Conservation (phyloP, 768 basidiomycete species). For the Amanita polypyramis region DNA sequence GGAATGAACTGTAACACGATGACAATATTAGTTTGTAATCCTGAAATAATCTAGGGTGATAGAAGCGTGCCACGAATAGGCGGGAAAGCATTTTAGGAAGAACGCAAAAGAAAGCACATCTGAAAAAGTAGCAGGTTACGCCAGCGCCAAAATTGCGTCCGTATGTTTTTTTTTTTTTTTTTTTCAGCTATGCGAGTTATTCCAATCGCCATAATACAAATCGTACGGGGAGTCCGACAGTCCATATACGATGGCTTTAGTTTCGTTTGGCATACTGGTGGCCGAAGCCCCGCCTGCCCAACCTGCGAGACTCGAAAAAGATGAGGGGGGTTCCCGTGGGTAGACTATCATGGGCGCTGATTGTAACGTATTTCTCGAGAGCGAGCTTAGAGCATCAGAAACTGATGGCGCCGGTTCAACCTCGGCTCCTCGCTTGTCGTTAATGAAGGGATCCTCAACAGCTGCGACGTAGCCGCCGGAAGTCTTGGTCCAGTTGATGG, state of each 20-base stretch:
- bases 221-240: neutral
- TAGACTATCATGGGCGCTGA: neutral
- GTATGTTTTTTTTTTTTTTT: neutral
- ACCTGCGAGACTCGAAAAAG: constrained; percentile 7
- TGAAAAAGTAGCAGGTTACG: neutral
- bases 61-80: neutral
- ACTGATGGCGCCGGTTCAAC: neutral
- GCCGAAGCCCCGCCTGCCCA: constrained; percentile 2
- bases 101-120: neutral
- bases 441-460: neutral
- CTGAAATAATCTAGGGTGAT: neutral
- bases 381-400: neutral
- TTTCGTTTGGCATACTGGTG: neutral
- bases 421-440: neutral
- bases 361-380: neutral
- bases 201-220: constrained; percentile 4
- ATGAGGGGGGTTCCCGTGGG: neutral
- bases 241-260: neutral
- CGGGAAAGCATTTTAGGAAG: neutral
- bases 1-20: neutral
- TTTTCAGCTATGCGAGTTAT: neutral
- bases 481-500: constrained; percentile 4
- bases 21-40: neutral
- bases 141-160: neutral
- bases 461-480: constrained; percentile 2